phyloP scores from a whole-genome alignment of 495 filamentous ascomycete genomes.

The Cercophora scortea region DNA sequence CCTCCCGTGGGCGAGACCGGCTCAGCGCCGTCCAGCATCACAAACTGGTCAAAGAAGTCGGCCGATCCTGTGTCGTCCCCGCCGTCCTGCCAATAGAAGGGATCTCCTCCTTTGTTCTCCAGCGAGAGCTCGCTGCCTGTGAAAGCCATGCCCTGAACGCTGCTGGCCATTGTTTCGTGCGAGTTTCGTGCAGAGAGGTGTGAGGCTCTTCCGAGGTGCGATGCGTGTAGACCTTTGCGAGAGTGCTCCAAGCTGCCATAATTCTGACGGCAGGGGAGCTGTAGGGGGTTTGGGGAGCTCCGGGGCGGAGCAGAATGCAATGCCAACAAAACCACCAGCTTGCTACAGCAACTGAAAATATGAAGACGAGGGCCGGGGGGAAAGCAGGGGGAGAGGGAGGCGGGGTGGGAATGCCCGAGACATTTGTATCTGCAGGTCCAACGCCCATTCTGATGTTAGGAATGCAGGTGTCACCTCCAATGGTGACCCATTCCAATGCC shows the following conservation, averaged over 20 bases:
- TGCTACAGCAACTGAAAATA: slow-evolving; percentile 21
- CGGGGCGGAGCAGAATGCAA: background rate
- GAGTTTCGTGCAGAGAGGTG: background rate
- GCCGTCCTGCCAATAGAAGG: slow-evolving; percentile 25
- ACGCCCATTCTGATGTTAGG: slow-evolving; percentile 4
- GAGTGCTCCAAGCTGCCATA: too few species aligned
- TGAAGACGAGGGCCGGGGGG: slow-evolving; percentile 10
- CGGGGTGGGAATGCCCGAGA: slow-evolving; percentile 14
- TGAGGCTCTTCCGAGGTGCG: too few species aligned
- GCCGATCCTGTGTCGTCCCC: slow-evolving; percentile 24
- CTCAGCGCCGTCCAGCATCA: slow-evolving; percentile 32
- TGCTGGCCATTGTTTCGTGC: slow-evolving; percentile 14
- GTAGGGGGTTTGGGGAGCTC: too few species aligned
- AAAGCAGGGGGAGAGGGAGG: too few species aligned
- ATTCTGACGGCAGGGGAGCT: too few species aligned
- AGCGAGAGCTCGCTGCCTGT: slow-evolving; percentile 11
- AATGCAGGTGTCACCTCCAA: slow-evolving; percentile 10
- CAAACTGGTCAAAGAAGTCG: slow-evolving; percentile 42
- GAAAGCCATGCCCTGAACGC: slow-evolving; percentile 16
- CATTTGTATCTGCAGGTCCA: slow-evolving; percentile 19
- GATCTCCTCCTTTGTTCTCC: slow-evolving; percentile 32
- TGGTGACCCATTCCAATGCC: slow-evolving; percentile 16
- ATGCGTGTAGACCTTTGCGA: too few species aligned
- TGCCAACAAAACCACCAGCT: slow-evolving; percentile 19
- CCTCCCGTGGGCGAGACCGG: slow-evolving; percentile 10